Conservation (phyloP, 768 basidiomycete genomes). For the Naematelia aurantialba region DNA sequence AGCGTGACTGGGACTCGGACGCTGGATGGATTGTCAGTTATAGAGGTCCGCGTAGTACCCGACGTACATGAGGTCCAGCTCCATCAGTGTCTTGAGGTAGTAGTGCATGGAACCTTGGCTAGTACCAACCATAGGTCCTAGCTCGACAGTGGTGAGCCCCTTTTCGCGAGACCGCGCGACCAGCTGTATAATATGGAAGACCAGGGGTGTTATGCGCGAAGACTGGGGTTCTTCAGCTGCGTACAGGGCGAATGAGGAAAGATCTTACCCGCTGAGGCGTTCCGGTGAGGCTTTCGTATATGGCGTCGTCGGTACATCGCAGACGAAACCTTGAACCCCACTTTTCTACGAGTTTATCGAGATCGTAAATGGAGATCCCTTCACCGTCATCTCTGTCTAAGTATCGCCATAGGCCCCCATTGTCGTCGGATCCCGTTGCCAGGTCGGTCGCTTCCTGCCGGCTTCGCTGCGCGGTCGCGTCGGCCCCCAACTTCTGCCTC, state of each 20-base stretch:
- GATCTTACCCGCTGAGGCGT: slow-evolving; percentile 34
- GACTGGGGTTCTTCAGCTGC: slow-evolving; percentile 12
- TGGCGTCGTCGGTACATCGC: slow-evolving; percentile 35
- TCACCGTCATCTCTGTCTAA: slow-evolving; percentile 26
- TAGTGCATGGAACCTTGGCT: slow-evolving; percentile 40
- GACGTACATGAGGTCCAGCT: slow-evolving; percentile 32
- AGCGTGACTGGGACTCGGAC: slow-evolving; percentile 32
- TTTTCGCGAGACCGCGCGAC: slow-evolving; percentile 35
- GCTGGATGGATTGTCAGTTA: slow-evolving; percentile 19
- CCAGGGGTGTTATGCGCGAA: slow-evolving; percentile 25
- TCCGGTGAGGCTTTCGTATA: slow-evolving; percentile 39
- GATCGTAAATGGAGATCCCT: slow-evolving; percentile 14
- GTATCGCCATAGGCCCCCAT: slow-evolving; percentile 1
- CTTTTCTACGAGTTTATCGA: slow-evolving; percentile 19
- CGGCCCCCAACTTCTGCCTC: neutral
- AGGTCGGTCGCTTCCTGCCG: neutral
- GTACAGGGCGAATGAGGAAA: neutral
- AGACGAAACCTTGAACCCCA: slow-evolving; percentile 39
- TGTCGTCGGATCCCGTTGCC: slow-evolving; percentile 7
- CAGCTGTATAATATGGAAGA: slow-evolving; percentile 36
- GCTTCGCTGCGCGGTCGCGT: neutral
- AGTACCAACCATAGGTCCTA: slow-evolving; percentile 36
- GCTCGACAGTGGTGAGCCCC: slow-evolving; percentile 41
- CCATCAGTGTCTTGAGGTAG: slow-evolving; percentile 35
- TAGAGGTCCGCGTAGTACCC: neutral